phyloP scores from a whole-genome alignment of 768 basidiomycete species.

The Tricholoma matsutake region DNA sequence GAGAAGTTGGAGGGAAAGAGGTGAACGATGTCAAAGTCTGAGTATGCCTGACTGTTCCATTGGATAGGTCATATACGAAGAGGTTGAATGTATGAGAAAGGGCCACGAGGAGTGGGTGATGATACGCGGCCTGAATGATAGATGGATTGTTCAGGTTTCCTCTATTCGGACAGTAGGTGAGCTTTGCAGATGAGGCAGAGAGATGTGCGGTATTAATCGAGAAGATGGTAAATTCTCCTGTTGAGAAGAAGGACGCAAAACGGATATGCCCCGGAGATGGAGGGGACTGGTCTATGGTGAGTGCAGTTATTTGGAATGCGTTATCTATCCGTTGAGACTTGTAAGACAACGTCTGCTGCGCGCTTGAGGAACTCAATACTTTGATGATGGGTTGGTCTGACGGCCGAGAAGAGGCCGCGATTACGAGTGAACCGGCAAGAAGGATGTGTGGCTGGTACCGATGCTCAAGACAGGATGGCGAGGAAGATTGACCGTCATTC shows the following conservation, averaged over 20 bases:
- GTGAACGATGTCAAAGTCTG: conserved; percentile 77
- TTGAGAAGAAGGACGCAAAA: conserved; percentile 60
- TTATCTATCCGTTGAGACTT: conserved; percentile 31
- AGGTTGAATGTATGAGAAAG: conserved; percentile 66
- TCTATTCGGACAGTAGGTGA: conserved; percentile 47
- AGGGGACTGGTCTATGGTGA: conserved; percentile 75
- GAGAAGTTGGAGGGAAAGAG: conserved; percentile 73
- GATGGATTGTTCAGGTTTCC: conserved; percentile 38
- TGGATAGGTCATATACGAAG: conserved; percentile 68
- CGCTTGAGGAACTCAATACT: conserved; percentile 32
- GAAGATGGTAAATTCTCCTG: conserved; percentile 65
- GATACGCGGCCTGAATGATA: conserved; percentile 67
- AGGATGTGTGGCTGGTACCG: conserved; percentile 41
- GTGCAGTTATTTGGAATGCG: conserved; percentile 50
- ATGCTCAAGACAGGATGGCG: conserved; percentile 7
- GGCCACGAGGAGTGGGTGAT: conserved; percentile 74
- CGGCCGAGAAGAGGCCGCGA: conserved; percentile 50
- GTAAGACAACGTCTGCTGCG: conserved; percentile 40
- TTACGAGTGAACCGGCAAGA: conserved; percentile 56
- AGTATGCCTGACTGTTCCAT: conserved; percentile 45
- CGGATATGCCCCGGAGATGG: conserved; percentile 41
- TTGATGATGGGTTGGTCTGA: conserved; percentile 33
- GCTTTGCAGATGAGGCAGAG: conserved; percentile 38
- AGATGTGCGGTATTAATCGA: conserved; percentile 46
- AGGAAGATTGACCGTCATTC: conserved; percentile 10